Evolutionary conservation across 2,329 filamentous ascomycete species (phyloP).

Genomic region (Rutstroemia sp.): DNA sequence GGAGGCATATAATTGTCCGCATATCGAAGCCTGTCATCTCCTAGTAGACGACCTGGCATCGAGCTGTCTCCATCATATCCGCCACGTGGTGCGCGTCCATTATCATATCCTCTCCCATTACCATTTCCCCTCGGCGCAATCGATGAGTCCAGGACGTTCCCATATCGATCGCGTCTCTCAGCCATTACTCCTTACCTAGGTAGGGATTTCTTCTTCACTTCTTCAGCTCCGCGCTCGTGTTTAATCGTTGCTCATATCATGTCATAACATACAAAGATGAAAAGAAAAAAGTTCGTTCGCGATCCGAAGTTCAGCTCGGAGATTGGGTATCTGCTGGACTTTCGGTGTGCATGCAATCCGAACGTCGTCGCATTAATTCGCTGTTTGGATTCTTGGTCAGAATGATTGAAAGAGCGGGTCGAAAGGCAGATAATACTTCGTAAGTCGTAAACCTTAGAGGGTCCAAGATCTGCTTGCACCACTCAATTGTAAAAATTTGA

Average conservation of each 20-base stretch:
- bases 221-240: constrained; percentile 6
- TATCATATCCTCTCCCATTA: constrained; percentile 7
- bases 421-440: background rate
- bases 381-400: background rate
- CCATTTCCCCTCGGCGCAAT: constrained; percentile 2
- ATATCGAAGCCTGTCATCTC: background rate
- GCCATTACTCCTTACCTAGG: constrained; percentile 8
- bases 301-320: too few relatives aligned
- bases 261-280: background rate
- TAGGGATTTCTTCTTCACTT: constrained; percentile 7
- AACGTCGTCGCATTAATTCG: too few relatives aligned
- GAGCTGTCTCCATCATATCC: constrained; percentile 1
- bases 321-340: too few relatives aligned
- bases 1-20: background rate
- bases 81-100: constrained; percentile 2
- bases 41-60: background rate
- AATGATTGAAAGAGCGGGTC: background rate
- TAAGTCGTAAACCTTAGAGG: background rate
- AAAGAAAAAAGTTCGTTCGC: too few relatives aligned
- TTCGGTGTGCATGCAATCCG: too few relatives aligned
- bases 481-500: constrained; percentile 3
- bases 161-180: constrained; percentile 7
- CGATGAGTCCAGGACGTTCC: background rate
- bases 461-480: background rate
- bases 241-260: constrained; percentile 7